phyloP scores from a whole-genome alignment of 2,329 filamentous ascomycete genomes.

The Myriosclerotinia scirpicola region DNA sequence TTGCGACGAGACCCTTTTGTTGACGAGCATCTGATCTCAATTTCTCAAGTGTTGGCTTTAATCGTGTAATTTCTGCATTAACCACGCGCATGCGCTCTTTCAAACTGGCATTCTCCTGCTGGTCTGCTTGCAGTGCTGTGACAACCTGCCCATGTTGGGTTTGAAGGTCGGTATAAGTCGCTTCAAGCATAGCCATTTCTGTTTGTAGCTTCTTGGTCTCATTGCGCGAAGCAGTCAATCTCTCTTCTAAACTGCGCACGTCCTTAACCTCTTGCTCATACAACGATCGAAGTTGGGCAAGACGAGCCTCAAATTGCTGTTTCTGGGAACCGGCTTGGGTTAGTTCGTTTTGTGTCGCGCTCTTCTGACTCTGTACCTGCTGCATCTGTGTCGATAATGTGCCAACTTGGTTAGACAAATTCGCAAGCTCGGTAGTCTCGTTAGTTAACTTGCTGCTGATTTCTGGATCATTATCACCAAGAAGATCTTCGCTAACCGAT shows the following conservation, averaged over 20 bases:
- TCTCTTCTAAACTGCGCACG: conserved; percentile 80
- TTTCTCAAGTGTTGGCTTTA: conserved; percentile 92
- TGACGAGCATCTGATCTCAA: conserved; percentile 87
- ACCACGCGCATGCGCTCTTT: conserved; percentile 85
- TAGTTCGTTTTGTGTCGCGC: conserved; percentile 76
- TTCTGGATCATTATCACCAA: conserved; percentile 88
- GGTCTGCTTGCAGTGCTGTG: conserved; percentile 76
- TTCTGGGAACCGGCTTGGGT: conserved; percentile 82
- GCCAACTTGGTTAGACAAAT: conserved; percentile 92
- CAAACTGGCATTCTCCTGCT: conserved; percentile 80
- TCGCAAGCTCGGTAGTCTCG: conserved; percentile 90
- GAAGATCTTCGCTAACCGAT: conserved; percentile 72
- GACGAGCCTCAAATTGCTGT: conserved; percentile 84
- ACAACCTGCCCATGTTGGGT: conserved; percentile 76
- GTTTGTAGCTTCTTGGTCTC: conserved; percentile 83
- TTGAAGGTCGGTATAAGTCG: conserved; percentile 76
- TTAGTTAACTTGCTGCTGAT: conserved; percentile 83
- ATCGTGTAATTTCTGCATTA: conserved; percentile 77
- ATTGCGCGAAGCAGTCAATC: conserved; percentile 70
- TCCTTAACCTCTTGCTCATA: conserved; percentile 94
- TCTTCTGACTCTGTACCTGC: conserved; percentile 81
- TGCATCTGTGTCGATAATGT: conserved; percentile 92
- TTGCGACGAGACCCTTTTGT: conserved; percentile 93
- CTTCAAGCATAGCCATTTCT: conserved; percentile 81
- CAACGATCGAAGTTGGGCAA: conserved; percentile 80